phyloP scores from a whole-genome alignment of 2,329 filamentous ascomycete genomes.

The Chrysosporium keratinophilum region DNA sequence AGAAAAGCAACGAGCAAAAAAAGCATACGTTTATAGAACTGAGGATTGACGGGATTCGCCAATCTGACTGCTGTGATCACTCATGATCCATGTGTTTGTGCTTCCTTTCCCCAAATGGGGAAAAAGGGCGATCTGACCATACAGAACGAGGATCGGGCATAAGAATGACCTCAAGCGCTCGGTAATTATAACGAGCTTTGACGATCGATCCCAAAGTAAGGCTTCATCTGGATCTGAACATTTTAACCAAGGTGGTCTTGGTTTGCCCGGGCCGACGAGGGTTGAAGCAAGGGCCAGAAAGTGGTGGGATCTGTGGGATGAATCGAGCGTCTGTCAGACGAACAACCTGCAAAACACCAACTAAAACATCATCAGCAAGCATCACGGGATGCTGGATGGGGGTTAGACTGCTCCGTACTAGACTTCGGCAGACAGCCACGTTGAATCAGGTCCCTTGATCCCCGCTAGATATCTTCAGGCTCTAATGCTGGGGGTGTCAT shows the following conservation, averaged over 20 bases:
- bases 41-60: constrained; percentile 8
- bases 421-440: constrained; percentile 7
- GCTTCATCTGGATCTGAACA: constrained; percentile 1
- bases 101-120: constrained; percentile 3
- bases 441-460: constrained; percentile 10
- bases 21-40: not conserved
- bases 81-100: constrained; percentile 9
- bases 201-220: constrained; percentile 7
- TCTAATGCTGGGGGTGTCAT: constrained; percentile 6
- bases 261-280: not conserved
- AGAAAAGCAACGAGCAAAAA: constrained; percentile 2
- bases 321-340: not conserved
- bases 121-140: not conserved
- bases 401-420: not conserved
- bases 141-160: constrained; percentile 2
- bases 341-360: constrained; percentile 2
- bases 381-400: constrained; percentile 6
- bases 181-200: not conserved
- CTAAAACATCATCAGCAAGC: not conserved
- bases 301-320: not conserved
- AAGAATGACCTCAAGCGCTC: not conserved
- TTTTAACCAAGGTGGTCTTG: not conserved
- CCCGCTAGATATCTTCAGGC: constrained; percentile 10
- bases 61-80: constrained; percentile 7
- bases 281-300: not conserved